These are phyloP conservation scores for Gryganskiella cystojenkinii DNA, from an alignment of 192 early-diverging fungal species.

Conservation along the genomic window DNA sequence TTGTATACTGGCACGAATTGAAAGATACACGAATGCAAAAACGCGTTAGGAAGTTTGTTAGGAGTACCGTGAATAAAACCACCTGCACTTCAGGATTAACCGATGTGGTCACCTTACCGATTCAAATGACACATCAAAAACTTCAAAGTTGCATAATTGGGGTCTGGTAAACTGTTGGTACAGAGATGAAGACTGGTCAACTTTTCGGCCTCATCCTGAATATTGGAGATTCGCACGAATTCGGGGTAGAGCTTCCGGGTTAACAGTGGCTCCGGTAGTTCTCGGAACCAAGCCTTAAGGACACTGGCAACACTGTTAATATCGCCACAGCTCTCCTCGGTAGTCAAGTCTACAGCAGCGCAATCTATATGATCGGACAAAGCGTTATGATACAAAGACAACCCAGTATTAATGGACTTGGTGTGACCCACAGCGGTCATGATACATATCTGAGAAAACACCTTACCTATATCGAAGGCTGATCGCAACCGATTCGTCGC, in stretches of 20 bases:
- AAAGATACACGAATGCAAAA: background rate
- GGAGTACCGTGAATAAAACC: too few species aligned
- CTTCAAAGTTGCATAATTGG: constrained; percentile 86
- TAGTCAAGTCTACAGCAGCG: constrained; percentile 70
- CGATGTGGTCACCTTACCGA: too few species aligned
- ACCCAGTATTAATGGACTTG: background rate
- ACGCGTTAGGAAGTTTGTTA: background rate
- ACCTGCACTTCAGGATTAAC: too few species aligned
- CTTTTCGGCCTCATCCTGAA: constrained; percentile 70
- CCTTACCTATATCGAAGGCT: constrained; percentile 78
- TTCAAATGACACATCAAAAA: constrained; percentile 85
- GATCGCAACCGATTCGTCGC: constrained; percentile 78
- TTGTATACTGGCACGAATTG: constrained; percentile 66
- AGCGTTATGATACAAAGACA: background rate
- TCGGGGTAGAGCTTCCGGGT: constrained; percentile 71
- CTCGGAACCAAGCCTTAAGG: constrained; percentile 94
- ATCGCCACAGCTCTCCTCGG: constrained; percentile 70
- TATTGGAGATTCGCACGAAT: constrained; percentile 77
- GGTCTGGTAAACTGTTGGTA: constrained; percentile 80
- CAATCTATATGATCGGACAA: constrained; percentile 56
- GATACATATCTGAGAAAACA: background rate
- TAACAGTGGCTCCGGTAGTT: constrained; percentile 91
- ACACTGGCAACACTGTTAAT: constrained; percentile 88
- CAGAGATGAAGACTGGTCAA: constrained; percentile 77
- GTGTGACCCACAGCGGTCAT: background rate